Conservation (phyloP, 106 monocot species). For the Acanthochlamys bracteata region DNA sequence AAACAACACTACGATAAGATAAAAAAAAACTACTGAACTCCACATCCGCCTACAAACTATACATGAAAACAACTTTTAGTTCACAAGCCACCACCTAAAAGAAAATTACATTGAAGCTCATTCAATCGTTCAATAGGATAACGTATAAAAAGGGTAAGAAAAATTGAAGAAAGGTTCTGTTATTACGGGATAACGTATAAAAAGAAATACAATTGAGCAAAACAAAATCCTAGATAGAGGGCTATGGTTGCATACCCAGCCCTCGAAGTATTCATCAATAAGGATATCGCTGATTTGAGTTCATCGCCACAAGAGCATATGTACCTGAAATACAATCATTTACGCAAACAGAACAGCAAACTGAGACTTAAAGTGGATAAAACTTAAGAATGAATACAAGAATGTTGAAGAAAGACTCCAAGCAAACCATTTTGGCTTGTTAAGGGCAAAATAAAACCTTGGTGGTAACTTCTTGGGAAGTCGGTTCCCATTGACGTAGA, state of each 20-base stretch:
- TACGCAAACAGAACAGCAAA: neutral
- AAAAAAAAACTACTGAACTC: neutral
- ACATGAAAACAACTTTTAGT: constrained; percentile 78
- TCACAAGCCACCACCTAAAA: too few relatives aligned
- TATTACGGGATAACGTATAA: too few relatives aligned
- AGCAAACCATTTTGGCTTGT: constrained; percentile 94
- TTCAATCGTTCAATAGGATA: too few relatives aligned
- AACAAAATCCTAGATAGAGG: too few relatives aligned
- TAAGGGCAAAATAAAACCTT: constrained; percentile 94
- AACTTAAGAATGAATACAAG: neutral
- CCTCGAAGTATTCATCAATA: constrained; percentile 86
- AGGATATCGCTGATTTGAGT: constrained; percentile 66
- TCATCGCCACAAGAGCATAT: constrained; percentile 87
- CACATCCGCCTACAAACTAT: constrained; percentile 40
- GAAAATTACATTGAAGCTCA: too few relatives aligned
- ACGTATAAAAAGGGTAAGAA: too few relatives aligned
- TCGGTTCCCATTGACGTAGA: constrained; percentile 94
- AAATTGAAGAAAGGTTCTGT: too few relatives aligned
- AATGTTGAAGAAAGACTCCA: neutral
- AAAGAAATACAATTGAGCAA: too few relatives aligned
- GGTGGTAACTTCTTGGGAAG: constrained; percentile 85
- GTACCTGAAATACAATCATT: constrained; percentile 37
- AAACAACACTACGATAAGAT: neutral
- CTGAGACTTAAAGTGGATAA: neutral
- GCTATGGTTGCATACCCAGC: constrained; percentile 64